These are phyloP conservation scores for Fusarium fujikuroi DNA, from an alignment of 2,329 filamentous ascomycete species.

Conservation along the genomic window DNA sequence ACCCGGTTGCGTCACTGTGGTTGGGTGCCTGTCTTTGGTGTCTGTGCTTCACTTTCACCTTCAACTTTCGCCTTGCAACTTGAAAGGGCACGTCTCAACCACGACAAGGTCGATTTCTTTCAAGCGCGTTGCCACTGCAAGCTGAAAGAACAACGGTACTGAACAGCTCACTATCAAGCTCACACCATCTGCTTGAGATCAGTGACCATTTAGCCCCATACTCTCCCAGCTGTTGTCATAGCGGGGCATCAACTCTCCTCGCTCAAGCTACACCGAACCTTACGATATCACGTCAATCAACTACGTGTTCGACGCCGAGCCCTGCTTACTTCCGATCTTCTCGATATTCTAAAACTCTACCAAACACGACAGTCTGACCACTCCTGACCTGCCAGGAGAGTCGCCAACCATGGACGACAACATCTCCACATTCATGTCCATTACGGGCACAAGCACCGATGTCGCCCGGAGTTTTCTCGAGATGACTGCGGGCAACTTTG, in stretches of 20 bases:
- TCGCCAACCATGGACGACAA: slow-evolving; percentile 71
- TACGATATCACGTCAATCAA: slow-evolving; percentile 12
- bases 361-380: background rate
- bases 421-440: slow-evolving; percentile 80
- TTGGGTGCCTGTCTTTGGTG: slow-evolving; percentile 46
- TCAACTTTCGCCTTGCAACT: slow-evolving; percentile 23
- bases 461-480: slow-evolving; percentile 85
- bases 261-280: slow-evolving; percentile 34
- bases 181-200: background rate
- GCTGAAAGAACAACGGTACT: background rate
- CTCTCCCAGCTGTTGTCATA: slow-evolving; percentile 29
- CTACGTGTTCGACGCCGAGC: background rate
- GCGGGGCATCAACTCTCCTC: slow-evolving; percentile 33
- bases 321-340: background rate
- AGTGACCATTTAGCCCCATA: background rate
- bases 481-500: slow-evolving; percentile 84
- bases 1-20: slow-evolving; percentile 48
- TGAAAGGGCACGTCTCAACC: slow-evolving; percentile 3
- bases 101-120: background rate
- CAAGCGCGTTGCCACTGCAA: background rate
- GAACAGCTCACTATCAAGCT: background rate
- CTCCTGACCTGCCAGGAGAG: slow-evolving; percentile 1
- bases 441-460: slow-evolving; percentile 79
- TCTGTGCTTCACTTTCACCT: slow-evolving; percentile 41
- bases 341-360: background rate